Base-by-base conservation (phyloP, 2,329 filamentous ascomycete species). In the Leptodontidium sp. region DNA sequence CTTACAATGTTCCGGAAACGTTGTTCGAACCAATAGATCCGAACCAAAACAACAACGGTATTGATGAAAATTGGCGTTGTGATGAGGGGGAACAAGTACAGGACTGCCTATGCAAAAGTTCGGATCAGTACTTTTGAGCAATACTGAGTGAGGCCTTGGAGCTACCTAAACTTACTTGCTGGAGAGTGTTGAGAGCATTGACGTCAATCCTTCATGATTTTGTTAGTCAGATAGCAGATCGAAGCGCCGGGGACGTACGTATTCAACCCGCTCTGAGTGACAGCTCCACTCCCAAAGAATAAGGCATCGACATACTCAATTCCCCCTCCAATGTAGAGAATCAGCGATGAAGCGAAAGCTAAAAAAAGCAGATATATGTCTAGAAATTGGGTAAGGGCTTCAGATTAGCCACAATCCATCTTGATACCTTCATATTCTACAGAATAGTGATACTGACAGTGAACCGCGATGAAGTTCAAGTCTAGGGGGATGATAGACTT, bases 21-120 rank as follows among this genome's bases (percentile, higher is more conserved):
- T 80, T 97, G 97, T 81, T 99, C 94, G 78, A 99, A 99, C 95
- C 95, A 99, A 81, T 97, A 97, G 1, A 99, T 84, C 29, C 96
- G 91, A 15, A 98, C 85, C 74, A 97, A 95, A 9, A 99, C 96
- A 53, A 99, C 93, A 53, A 88, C 91, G 1, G 92, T 88, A 77
- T 97, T 90, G 75, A 97, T 90, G 58, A 91, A 90, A 70, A 97
- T 96, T 0, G 94, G 94, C 62, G 93, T 97, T 29, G 91, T 89
- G 14, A 93, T 75, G 84, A 93, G 90, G 4, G 91, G 84, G 52
- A 93, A 84, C 8, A 93, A 75, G 75, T 91, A 94, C 26, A 97
- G 82, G 62, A 92, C 85, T 55, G 93, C 79, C 81, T 96, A 91
- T 40, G 94, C 45, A 82, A 12, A 79, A 69, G 78, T 93, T 93